Evolutionary conservation across 75 land plant species (phyloP).

Genomic region (Picea glauca): DNA sequence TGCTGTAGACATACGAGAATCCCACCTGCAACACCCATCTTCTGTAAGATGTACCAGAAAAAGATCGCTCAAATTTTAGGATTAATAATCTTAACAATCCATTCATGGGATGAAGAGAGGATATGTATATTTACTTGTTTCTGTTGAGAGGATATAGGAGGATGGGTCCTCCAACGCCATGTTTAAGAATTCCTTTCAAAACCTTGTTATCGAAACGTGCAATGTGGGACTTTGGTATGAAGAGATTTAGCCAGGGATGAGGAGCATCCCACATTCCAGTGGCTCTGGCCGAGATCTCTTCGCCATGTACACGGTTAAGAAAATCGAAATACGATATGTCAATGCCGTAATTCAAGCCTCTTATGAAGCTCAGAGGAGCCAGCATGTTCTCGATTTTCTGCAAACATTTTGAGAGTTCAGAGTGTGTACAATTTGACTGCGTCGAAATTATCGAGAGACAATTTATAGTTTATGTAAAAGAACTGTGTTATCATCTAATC

Average conservation of each 20-base stretch:
- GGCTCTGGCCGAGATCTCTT: constrained; percentile 48
- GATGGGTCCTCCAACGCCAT: constrained; percentile 75
- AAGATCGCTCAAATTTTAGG: neutral
- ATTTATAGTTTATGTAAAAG: no score
- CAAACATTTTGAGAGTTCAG: neutral
- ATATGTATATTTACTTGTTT: constrained; percentile 42
- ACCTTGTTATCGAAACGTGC: constrained; percentile 47
- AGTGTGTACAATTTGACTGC: no score
- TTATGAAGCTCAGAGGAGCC: constrained; percentile 30
- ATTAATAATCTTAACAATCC: no score
- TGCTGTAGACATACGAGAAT: constrained; percentile 43
- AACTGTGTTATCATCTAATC: neutral
- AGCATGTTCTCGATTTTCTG: constrained; percentile 42
- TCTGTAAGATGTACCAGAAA: neutral
- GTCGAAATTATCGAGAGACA: no score
- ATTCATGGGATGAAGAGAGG: no score
- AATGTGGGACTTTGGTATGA: constrained; percentile 52
- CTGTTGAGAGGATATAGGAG: constrained; percentile 57
- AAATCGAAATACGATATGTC: constrained; percentile 67
- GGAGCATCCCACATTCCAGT: constrained; percentile 68
- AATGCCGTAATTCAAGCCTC: constrained; percentile 38
- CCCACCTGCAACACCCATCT: constrained; percentile 51
- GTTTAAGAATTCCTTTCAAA: constrained; percentile 36
- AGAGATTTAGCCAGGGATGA: constrained; percentile 78
- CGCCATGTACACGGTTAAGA: constrained; percentile 49